phyloP scores from a whole-genome alignment of 148 eudicot species.

The Vaccinium macrocarpon region DNA sequence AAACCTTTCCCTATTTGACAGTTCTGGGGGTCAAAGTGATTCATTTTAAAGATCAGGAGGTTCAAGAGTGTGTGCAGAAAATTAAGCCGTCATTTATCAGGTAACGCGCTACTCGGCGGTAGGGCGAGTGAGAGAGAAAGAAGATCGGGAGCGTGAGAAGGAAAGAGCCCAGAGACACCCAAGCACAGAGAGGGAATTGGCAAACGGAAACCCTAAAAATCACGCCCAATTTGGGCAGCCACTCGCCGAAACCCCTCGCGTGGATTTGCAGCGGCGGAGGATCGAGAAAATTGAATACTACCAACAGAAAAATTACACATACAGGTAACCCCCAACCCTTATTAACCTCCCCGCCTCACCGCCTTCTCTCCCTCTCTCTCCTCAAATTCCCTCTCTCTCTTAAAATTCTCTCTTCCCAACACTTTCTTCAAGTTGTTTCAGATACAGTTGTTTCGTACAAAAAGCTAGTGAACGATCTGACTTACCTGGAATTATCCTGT shows the following conservation, averaged over 20 bases:
- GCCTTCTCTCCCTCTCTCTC: constrained; percentile 6
- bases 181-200: neutral
- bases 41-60: no score
- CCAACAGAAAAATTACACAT: neutral
- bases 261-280: constrained; percentile 37
- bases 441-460: neutral
- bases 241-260: constrained; percentile 64
- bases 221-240: constrained; percentile 23
- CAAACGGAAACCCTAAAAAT: constrained; percentile 28
- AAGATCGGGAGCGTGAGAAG: neutral
- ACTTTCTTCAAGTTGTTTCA: neutral
- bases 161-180: neutral
- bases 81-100: neutral
- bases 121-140: constrained; percentile 21
- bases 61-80: no score
- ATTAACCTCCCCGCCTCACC: neutral
- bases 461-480: neutral
- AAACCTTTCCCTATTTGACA: no score
- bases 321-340: neutral
- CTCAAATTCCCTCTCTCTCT: neutral
- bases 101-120: constrained; percentile 18
- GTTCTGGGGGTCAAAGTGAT: no score
- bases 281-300: neutral
- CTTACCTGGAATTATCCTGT: neutral
- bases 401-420: neutral